A percentile compares a stretch with the other conserved stretches of the same genome.
Conservation (phyloP, 1,139 yeast genomes). For the Zygoascus hellenicus region DNA sequence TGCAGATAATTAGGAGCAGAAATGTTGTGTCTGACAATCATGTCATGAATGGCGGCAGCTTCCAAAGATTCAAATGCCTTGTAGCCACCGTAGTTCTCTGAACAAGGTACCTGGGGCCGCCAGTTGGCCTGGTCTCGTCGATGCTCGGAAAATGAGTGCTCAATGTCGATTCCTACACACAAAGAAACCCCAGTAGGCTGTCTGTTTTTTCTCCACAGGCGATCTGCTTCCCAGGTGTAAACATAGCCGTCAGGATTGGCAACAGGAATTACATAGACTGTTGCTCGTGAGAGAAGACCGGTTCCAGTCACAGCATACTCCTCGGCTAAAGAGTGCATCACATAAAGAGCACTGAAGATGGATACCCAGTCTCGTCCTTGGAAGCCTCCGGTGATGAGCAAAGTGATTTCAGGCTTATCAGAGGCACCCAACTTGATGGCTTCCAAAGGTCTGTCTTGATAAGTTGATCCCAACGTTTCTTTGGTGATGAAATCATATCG, state of each 20-base stretch:
- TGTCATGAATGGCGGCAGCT: slow-evolving; percentile 53
- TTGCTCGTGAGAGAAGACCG: slow-evolving; percentile 44
- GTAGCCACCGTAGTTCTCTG: slow-evolving; percentile 61
- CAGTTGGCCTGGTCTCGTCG: no score
- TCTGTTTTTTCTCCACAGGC: slow-evolving; percentile 86
- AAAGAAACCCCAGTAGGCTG: slow-evolving; percentile 61
- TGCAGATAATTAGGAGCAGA: slow-evolving; percentile 1
- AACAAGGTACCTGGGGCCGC: slow-evolving; percentile 44
- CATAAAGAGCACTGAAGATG: slow-evolving; percentile 60
- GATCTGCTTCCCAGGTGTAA: slow-evolving; percentile 70
- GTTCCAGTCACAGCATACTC: slow-evolving; percentile 39
- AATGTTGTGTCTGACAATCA: not conserved
- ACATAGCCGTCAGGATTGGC: slow-evolving; percentile 89
- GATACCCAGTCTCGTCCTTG: slow-evolving; percentile 94
- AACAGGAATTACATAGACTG: slow-evolving; percentile 74
- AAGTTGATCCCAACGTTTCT: slow-evolving; percentile 54
- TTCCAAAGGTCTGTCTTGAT: slow-evolving; percentile 28
- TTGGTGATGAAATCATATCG: slow-evolving; percentile 39
- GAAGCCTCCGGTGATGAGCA: slow-evolving; percentile 72
- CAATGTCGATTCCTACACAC: slow-evolving; percentile 82
- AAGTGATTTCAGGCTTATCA: not conserved
- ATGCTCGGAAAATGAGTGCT: slow-evolving; percentile 67
- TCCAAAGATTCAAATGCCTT: slow-evolving; percentile 73
- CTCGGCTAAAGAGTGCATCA: slow-evolving; percentile 50
- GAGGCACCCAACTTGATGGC: not conserved